Conservation (phyloP, 1,284 basidiomycete species). For the Pseudozyma sp. region DNA sequence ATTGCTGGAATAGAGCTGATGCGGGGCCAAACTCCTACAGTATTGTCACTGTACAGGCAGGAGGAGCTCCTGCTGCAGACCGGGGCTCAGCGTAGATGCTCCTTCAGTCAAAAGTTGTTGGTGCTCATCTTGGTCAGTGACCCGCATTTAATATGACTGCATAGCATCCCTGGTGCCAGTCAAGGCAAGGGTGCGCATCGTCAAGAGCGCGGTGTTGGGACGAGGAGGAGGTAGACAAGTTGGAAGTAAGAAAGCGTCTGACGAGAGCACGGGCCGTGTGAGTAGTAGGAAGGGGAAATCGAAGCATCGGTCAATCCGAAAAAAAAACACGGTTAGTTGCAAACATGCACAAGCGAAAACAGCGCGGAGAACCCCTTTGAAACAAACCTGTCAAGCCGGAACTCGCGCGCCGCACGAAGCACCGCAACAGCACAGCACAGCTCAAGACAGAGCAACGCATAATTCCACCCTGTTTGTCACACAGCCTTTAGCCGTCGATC, state of each 20-base stretch:
- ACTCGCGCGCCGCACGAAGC: slow-evolving; percentile 2
- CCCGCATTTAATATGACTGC: no score
- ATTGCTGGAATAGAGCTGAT: no score
- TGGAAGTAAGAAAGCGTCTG: not conserved
- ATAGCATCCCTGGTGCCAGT: no score
- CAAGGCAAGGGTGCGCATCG: not conserved
- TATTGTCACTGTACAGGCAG: no score
- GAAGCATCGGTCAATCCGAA: not conserved
- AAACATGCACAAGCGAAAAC: not conserved
- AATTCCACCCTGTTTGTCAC: not conserved
- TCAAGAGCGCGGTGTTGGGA: not conserved
- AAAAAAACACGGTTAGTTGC: not conserved
- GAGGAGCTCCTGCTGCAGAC: no score
- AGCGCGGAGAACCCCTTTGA: not conserved
- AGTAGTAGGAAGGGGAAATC: not conserved
- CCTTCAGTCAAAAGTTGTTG: no score
- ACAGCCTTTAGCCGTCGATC: no score
- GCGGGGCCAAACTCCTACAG: no score
- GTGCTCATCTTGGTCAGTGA: no score
- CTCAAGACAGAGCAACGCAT: slow-evolving; percentile 7
- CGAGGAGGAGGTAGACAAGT: not conserved
- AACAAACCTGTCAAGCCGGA: not conserved
- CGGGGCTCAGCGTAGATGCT: no score
- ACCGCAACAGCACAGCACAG: slow-evolving; percentile 12
- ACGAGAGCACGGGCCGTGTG: slow-evolving; percentile 7